phyloP scores from a whole-genome alignment of 768 basidiomycete genomes.

The Lentinus tigrinus region DNA sequence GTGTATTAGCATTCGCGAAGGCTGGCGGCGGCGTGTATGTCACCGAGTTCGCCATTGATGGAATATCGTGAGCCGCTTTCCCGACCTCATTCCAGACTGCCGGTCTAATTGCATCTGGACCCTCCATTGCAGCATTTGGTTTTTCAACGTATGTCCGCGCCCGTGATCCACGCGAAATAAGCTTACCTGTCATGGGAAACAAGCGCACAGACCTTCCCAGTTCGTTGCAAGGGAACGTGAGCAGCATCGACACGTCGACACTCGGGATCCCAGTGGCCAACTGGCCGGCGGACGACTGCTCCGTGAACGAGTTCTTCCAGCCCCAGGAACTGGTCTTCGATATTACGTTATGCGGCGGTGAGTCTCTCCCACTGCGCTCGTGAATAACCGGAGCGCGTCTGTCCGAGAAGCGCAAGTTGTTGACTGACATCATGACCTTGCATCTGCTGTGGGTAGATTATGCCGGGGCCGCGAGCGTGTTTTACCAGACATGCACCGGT shows the following conservation, averaged over 20 bases:
- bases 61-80: slow-evolving; percentile 53
- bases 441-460: slow-evolving; percentile 20
- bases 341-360: slow-evolving; percentile 68
- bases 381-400: slow-evolving; percentile 10
- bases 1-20: slow-evolving; percentile 48
- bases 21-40: slow-evolving; percentile 74
- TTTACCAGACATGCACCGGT: slow-evolving; percentile 63
- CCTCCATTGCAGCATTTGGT: slow-evolving; percentile 53
- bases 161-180: slow-evolving; percentile 9
- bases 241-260: slow-evolving; percentile 51
- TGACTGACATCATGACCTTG: slow-evolving; percentile 1
- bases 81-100: neutral
- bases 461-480: slow-evolving; percentile 52
- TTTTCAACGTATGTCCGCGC: slow-evolving; percentile 46
- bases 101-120: neutral
- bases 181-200: neutral
- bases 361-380: slow-evolving; percentile 26
- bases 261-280: slow-evolving; percentile 70
- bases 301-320: slow-evolving; percentile 51
- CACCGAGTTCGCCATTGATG: slow-evolving; percentile 65
- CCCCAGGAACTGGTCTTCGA: slow-evolving; percentile 70
- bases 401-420: neutral
- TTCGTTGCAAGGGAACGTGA: slow-evolving; percentile 46
- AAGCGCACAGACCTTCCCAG: slow-evolving; percentile 47
- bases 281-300: slow-evolving; percentile 60